Percentiles rank a stretch among this genome's conserved stretches.
Evolutionary conservation across 805 yeast genomes (phyloP).

Genomic region (Kodamaea sagamina): DNA sequence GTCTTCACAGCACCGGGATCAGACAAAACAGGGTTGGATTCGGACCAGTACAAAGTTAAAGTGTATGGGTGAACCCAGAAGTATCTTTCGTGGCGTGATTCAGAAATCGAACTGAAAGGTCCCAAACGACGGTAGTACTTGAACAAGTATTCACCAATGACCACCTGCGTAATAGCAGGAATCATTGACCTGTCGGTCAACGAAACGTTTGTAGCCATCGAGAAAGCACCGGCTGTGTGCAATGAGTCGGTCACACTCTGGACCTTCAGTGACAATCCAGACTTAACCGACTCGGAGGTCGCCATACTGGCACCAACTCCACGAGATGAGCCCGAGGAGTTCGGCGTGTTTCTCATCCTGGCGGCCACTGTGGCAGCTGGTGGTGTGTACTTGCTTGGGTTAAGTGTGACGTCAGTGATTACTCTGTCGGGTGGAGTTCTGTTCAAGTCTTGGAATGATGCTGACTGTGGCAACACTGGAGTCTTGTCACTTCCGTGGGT

Average conservation of each 20-base stretch:
- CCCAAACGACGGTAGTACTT: constrained; percentile 82
- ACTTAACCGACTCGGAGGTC: constrained; percentile 23
- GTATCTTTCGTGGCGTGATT: constrained; percentile 83
- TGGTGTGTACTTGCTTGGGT: constrained; percentile 28
- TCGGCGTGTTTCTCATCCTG: constrained; percentile 15
- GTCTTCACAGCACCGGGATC: constrained; percentile 69
- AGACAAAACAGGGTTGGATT: constrained; percentile 71
- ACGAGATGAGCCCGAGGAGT: constrained; percentile 12
- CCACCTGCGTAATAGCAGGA: constrained; percentile 87
- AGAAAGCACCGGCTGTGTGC: constrained; percentile 34
- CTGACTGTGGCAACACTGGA: constrained; percentile 23
- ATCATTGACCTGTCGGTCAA: constrained; percentile 70
- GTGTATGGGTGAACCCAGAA: constrained; percentile 98
- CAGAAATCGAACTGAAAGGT: constrained; percentile 71
- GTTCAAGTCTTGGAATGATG: constrained; percentile 16
- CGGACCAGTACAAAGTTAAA: constrained; percentile 86
- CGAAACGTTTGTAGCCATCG: constrained; percentile 63
- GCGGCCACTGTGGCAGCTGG: constrained; percentile 17
- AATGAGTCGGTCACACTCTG: constrained; percentile 35
- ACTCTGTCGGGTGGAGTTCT: constrained; percentile 21
- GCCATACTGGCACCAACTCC: constrained; percentile 11
- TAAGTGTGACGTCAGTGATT: constrained; percentile 13
- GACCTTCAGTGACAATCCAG: constrained; percentile 31
- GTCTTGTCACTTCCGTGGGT: constrained; percentile 27
- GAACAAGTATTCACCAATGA: constrained; percentile 86